phyloP scores from a whole-genome alignment of 805 yeast species.

The Ogataea parapolymorpha region DNA sequence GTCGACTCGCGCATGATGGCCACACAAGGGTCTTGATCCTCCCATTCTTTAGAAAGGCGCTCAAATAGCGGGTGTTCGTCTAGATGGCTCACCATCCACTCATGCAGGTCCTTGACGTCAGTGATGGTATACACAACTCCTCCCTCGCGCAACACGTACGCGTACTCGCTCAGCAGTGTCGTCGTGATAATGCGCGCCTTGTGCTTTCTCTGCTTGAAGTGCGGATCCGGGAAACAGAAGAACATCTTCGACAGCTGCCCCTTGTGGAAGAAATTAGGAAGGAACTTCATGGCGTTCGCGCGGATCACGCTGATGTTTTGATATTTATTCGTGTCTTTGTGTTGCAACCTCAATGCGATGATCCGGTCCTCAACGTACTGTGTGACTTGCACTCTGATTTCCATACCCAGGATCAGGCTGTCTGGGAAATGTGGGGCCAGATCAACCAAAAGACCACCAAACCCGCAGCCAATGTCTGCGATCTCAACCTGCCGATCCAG shows the following conservation, averaged over 20 bases:
- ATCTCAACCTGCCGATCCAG: conserved; percentile 65
- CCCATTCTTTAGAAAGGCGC: conserved; percentile 78
- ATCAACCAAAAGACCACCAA: conserved; percentile 84
- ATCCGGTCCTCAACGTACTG: conserved; percentile 95
- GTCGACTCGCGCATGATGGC: conserved; percentile 86
- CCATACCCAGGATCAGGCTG: conserved; percentile 85
- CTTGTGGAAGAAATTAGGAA: conserved; percentile 87
- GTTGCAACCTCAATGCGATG: conserved; percentile 73
- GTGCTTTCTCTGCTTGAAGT: conserved; percentile 94
- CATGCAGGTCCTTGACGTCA: conserved; percentile 88
- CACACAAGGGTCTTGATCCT: conserved; percentile 75
- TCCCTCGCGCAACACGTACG: conserved; percentile 80
- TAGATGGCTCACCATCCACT: conserved; percentile 94
- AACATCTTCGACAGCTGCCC: conserved; percentile 87
- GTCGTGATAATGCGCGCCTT: conserved; percentile 94
- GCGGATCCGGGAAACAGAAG: conserved; percentile 99
- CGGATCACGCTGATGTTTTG: conserved; percentile 87
- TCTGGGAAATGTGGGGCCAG: conserved; percentile 77
- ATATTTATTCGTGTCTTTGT: conserved; percentile 39
- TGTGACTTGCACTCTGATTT: conserved; percentile 95
- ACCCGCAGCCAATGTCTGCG: conserved; percentile 97
- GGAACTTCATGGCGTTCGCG: conserved; percentile 96
- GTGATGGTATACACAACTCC: conserved; percentile 94
- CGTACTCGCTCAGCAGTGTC: conserved; percentile 87
- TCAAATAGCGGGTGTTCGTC: conserved; percentile 89